Conservation (phyloP, 192 early-diverging fungal genomes). For the Paraglomus occultum region DNA sequence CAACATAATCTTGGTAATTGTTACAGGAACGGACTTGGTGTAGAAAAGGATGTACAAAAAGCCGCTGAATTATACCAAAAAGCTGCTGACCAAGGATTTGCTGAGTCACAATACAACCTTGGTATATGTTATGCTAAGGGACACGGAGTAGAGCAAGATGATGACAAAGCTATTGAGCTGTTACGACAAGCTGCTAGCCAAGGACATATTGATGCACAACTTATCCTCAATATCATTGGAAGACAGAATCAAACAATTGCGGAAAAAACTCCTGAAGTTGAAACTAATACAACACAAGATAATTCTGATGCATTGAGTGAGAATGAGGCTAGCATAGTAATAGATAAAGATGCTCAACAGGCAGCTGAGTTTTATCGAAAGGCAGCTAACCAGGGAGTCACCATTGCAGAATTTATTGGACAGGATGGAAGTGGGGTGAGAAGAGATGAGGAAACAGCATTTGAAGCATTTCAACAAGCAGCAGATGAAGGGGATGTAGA, state of each 20-base stretch:
- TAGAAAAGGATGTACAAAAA: not conserved
- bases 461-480: constrained; percentile 52
- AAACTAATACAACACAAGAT: no score
- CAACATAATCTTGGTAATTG: not conserved
- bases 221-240: no score
- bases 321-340: no score
- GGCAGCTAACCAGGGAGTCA: no score
- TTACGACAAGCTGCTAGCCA: constrained; percentile 53
- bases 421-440: constrained; percentile 65
- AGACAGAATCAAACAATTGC: no score
- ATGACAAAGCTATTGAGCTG: constrained; percentile 61
- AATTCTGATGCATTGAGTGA: no score
- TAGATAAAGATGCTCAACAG: no score
- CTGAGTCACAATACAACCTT: constrained; percentile 54
- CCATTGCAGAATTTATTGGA: no score
- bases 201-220: constrained; percentile 72
- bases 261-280: no score
- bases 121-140: constrained; percentile 83
- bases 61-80: constrained; percentile 22
- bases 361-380: no score
- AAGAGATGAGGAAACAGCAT: constrained; percentile 61
- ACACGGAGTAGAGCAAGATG: constrained; percentile 67
- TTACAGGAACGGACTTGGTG: not conserved
- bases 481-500: not conserved
- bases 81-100: not conserved